These are phyloP conservation scores for Golubevia sp. DNA, from an alignment of 1,284 basidiomycete species.

Conservation along the genomic window DNA sequence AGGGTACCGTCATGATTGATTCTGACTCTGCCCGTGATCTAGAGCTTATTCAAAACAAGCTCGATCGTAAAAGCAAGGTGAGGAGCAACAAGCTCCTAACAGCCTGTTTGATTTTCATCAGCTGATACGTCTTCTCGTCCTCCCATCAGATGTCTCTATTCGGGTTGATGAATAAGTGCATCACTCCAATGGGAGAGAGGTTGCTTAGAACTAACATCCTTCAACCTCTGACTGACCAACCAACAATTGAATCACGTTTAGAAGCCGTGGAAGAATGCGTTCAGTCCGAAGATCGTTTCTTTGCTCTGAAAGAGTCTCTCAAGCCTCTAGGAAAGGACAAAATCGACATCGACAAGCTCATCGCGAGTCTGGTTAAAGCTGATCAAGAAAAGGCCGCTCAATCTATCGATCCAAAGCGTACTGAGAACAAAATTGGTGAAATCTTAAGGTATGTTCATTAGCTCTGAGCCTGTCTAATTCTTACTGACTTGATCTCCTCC, in stretches of 20 bases:
- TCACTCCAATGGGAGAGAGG: conserved; percentile 82
- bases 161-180: conserved; percentile 74
- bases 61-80: conserved; percentile 71
- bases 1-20: conserved; percentile 88
- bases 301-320: conserved; percentile 72
- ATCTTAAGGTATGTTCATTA: conserved; percentile 65
- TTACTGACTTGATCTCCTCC: not conserved
- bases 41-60: conserved; percentile 79
- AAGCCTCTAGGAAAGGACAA: conserved; percentile 68
- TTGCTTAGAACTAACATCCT: conserved; percentile 80
- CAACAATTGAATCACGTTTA: conserved; percentile 76
- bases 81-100: conserved; percentile 70
- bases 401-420: conserved; percentile 64
- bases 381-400: conserved; percentile 18
- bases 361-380: conserved; percentile 51
- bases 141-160: conserved; percentile 21
- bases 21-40: conserved; percentile 81
- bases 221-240: conserved; percentile 75
- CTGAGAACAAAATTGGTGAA: conserved; percentile 73
- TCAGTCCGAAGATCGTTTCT: conserved; percentile 75
- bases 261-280: conserved; percentile 84
- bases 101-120: conserved; percentile 4
- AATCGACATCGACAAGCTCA: conserved; percentile 85
- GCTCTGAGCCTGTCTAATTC: not conserved
- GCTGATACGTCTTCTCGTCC: not conserved